Conservation (phyloP, 768 basidiomycete genomes). For the Asterophora lycoperdoides region DNA sequence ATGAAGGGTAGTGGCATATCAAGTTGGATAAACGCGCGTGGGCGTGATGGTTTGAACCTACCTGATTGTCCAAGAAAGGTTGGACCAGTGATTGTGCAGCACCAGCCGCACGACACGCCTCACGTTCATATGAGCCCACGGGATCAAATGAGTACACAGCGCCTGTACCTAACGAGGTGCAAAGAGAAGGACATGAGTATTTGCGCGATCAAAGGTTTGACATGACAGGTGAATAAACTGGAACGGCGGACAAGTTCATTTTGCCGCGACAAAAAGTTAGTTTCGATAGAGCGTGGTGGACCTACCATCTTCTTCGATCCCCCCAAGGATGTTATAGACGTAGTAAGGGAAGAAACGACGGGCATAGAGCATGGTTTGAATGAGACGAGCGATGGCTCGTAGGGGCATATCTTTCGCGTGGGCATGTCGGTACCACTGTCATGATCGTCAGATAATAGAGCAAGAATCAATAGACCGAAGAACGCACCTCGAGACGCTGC, state of each 20-base stretch:
- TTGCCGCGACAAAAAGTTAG: constrained; percentile 18
- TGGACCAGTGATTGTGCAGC: constrained; percentile 93
- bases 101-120: constrained; percentile 93
- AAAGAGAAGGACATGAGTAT: constrained; percentile 7
- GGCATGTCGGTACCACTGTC: constrained; percentile 94
- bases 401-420: constrained; percentile 98
- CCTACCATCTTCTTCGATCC: constrained; percentile 94
- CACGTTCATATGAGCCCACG: constrained; percentile 96
- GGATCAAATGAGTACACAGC: constrained; percentile 99
- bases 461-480: background rate
- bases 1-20: constrained; percentile 8
- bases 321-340: constrained; percentile 93
- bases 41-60: constrained; percentile 35
- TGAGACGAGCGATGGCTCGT: constrained; percentile 92
- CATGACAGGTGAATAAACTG: constrained; percentile 1
- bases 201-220: constrained; percentile 1
- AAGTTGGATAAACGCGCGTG: constrained; percentile 11
- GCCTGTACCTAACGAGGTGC: constrained; percentile 64
- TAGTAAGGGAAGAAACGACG: constrained; percentile 99
- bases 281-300: constrained; percentile 16
- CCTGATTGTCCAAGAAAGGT: constrained; percentile 98
- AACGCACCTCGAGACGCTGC: constrained; percentile 87
- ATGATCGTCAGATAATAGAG: constrained; percentile 3
- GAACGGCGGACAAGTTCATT: constrained; percentile 14
- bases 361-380: constrained; percentile 97